Evolutionary conservation across 129 eudicot species (phyloP), one percentile per base, ranked within the genome.

Genomic region (Arctium minus): DNA sequence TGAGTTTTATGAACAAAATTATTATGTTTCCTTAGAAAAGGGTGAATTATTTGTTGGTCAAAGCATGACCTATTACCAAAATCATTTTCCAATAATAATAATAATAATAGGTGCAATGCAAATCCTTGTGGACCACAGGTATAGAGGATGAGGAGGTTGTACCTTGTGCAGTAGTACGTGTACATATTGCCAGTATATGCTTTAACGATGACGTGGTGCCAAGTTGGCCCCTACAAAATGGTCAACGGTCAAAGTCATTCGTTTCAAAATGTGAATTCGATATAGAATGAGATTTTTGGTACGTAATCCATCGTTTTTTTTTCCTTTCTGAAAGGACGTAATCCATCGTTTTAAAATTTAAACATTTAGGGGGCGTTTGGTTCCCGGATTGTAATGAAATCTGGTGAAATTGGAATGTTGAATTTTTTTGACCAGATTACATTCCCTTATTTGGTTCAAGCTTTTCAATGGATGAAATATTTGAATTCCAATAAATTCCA

Each of bases 161-260:
- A 60, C 22, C 13, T 73, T 39, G 12, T 8, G 36, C 68, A 36
- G 4, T 74, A 65, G 68, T 74, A 64, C 32, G 6, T 35, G 77
- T 80, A 53, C 31, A 15, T 32, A 39, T 38, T 32, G n/a, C 78
- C 37, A 11, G 18, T 71, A 6, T 17, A 36, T 39, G 33, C 15
- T 42, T 30, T 38, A 4, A 40, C 40, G 69, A 65, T 65, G 75
- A 82, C 50, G 70, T 65, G 80, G 75, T 38, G 27, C 48, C 68
- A 31, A 62, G 2, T 1, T 9, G 39, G 74, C 48, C 68, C 22
- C 10, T 60, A 60, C 27, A 56, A 31, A 48, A 70, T 50, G 67
- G 82, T 80, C 83, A 80, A 80, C 46, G 69, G 65, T 79, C 76
- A 79, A 79, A 69, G 5, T 78, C 22, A 70, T 11, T 32, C 13